A percentile compares a stretch with the other conserved stretches of the same genome.
phyloP scores from a whole-genome alignment of 139 green algal genomes.

The Edaphochlamys debaryana region DNA sequence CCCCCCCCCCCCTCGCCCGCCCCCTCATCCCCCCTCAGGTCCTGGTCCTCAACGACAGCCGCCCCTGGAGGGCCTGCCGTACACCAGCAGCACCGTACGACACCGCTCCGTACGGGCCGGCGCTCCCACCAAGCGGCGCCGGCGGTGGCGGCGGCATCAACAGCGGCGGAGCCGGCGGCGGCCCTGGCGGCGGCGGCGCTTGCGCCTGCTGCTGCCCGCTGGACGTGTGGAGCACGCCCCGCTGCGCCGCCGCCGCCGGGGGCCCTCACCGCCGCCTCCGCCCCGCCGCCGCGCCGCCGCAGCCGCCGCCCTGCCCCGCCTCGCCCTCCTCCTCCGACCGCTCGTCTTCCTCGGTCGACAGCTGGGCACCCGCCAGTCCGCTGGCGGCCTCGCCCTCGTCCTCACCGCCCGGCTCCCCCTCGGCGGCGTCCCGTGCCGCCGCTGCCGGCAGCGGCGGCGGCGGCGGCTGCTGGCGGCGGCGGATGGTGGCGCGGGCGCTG shows the following conservation, averaged over 20 bases:
- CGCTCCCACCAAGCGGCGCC: background rate
- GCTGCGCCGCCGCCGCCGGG: background rate
- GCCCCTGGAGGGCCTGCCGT: constrained; percentile 7
- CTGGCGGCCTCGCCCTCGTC: too few species aligned
- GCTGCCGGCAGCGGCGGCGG: background rate
- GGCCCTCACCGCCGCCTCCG: background rate
- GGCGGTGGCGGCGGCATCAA: background rate
- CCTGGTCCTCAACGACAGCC: constrained; percentile 24
- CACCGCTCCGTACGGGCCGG: too few species aligned
- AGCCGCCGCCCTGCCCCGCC: too few species aligned
- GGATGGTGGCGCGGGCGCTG: background rate
- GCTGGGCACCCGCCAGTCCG: too few species aligned
- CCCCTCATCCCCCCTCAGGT: too few species aligned
- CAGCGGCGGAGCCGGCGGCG: background rate
- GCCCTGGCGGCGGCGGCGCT: background rate
- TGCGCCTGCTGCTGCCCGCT: constrained; percentile 16
- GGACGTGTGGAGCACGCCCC: background rate
- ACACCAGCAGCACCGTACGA: background rate
- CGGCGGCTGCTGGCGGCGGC: constrained; percentile 1
- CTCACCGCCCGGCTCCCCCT: too few species aligned
- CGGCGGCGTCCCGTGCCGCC: too few species aligned
- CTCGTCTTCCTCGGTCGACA: too few species aligned
- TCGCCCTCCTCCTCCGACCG: too few species aligned
- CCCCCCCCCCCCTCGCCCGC: too few species aligned
- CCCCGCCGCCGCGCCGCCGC: too few species aligned